Conservation (phyloP, 495 filamentous ascomycete genomes). For the Terfezia claveryi region DNA sequence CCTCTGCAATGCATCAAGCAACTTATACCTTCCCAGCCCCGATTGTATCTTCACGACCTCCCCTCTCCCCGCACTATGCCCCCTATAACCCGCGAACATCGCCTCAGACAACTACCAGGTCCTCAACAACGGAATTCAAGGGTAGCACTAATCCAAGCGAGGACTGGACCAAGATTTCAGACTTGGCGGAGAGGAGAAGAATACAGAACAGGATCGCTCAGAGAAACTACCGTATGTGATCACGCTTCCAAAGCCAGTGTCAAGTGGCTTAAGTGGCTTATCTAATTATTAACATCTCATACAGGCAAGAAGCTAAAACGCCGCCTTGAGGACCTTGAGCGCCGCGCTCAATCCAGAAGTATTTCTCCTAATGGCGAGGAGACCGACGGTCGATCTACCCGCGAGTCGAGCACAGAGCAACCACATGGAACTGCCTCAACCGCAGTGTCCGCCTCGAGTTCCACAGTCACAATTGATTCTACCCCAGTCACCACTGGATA, state of each 20-base stretch:
- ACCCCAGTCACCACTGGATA: constrained; percentile 3
- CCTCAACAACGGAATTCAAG: constrained; percentile 80
- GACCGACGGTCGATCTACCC: constrained; percentile 19
- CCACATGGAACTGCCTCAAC: constrained; percentile 28
- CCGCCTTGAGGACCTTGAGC: constrained; percentile 85
- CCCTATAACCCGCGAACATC: constrained; percentile 6
- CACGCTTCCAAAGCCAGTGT: background rate
- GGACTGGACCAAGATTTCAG: constrained; percentile 98
- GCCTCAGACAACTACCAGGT: constrained; percentile 9
- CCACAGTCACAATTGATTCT: constrained; percentile 2
- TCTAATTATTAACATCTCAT: background rate
- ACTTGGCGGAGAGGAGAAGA: constrained; percentile 75
- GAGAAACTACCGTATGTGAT: constrained; percentile 82
- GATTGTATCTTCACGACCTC: constrained; percentile 10
- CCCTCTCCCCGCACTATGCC: background rate
- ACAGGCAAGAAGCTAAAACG: constrained; percentile 98
- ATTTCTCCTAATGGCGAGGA: constrained; percentile 21
- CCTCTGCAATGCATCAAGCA: constrained; percentile 3
- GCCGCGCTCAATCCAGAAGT: constrained; percentile 67
- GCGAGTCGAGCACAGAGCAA: constrained; percentile 38
- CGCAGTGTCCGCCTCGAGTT: constrained; percentile 15
- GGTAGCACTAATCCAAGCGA: constrained; percentile 89
- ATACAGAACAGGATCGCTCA: constrained; percentile 98
- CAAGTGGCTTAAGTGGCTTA: background rate
- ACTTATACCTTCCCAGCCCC: constrained; percentile 11